A percentile compares a stretch with the other conserved stretches of the same genome.
Conservation (phyloP, 306 rosid species). For the Styphnolobium japonicum region DNA sequence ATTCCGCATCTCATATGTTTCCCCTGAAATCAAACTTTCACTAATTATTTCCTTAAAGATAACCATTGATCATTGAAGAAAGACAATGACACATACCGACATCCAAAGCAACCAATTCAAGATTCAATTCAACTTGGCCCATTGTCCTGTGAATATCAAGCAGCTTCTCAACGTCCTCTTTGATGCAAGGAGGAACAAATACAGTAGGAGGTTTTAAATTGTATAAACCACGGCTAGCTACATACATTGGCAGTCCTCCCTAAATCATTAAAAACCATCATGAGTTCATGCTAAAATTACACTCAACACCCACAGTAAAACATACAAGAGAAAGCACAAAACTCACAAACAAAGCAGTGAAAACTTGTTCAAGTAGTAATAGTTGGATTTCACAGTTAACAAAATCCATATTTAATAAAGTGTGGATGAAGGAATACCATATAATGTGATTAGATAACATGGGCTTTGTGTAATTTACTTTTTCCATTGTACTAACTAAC, state of each 20-base stretch:
- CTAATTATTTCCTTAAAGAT: conserved; percentile 21
- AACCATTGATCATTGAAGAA: conserved; percentile 4
- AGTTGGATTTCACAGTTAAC: background rate
- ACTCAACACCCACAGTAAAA: background rate
- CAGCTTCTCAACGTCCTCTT: conserved; percentile 85
- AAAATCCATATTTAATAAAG: background rate
- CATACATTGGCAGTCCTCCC: conserved; percentile 97
- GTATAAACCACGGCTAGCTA: conserved; percentile 89
- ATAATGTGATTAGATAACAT: background rate
- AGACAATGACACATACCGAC: conserved; percentile 58
- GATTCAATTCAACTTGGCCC: conserved; percentile 79
- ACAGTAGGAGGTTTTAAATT: conserved; percentile 85
- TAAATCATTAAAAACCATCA: conserved; percentile 32
- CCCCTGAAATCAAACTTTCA: conserved; percentile 62
- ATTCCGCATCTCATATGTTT: conserved; percentile 86
- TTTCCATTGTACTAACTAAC: background rate
- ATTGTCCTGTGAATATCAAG: conserved; percentile 75
- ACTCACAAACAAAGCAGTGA: background rate
- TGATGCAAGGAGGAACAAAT: conserved; percentile 87
- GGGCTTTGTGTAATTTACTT: background rate
- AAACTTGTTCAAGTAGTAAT: background rate
- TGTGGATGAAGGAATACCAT: background rate
- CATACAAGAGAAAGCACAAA: conserved; percentile 1
- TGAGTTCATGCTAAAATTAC: background rate
- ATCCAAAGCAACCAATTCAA: conserved; percentile 86